These are phyloP conservation scores for Ilex asprella DNA, from an alignment of 257 asterid species.

Conservation along the genomic window DNA sequence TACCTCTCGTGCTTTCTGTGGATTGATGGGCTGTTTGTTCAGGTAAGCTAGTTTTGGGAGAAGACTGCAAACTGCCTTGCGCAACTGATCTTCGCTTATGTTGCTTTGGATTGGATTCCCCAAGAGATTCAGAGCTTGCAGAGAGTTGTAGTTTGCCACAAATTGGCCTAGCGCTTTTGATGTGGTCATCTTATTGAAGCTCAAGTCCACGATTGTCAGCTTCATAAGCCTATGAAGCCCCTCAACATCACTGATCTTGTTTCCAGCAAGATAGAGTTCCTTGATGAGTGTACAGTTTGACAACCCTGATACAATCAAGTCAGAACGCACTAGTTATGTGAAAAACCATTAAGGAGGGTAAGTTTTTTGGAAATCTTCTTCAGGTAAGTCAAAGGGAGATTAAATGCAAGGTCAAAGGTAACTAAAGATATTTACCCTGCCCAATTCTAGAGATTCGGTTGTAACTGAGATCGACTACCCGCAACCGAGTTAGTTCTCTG, in stretches of 20 bases:
- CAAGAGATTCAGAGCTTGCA: constrained; percentile 57
- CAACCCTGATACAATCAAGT: constrained; percentile 37
- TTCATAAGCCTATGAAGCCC: constrained; percentile 82
- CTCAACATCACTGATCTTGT: constrained; percentile 74
- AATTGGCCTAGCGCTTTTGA: constrained; percentile 78
- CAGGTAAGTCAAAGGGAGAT: neutral
- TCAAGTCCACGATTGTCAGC: constrained; percentile 63
- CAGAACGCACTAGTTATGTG: neutral
- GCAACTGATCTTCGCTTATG: constrained; percentile 54
- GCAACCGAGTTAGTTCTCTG: constrained; percentile 64
- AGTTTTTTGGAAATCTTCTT: neutral
- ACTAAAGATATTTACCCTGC: constrained; percentile 42
- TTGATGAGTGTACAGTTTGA: constrained; percentile 60
- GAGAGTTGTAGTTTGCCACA: constrained; percentile 67
- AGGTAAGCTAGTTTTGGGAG: constrained; percentile 56
- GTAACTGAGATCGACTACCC: constrained; percentile 80
- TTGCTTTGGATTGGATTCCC: constrained; percentile 79
- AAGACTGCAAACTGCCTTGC: constrained; percentile 53
- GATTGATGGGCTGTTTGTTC: constrained; percentile 56
- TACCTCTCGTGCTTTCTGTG: constrained; percentile 57
- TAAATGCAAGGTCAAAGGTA: neutral
- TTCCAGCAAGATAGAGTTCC: constrained; percentile 76
- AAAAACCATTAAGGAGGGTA: neutral
- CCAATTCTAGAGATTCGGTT: constrained; percentile 73
- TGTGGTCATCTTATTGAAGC: constrained; percentile 78